Evolutionary conservation across 495 filamentous ascomycete genomes (phyloP).

Genomic region (Xylaria palmicola): DNA sequence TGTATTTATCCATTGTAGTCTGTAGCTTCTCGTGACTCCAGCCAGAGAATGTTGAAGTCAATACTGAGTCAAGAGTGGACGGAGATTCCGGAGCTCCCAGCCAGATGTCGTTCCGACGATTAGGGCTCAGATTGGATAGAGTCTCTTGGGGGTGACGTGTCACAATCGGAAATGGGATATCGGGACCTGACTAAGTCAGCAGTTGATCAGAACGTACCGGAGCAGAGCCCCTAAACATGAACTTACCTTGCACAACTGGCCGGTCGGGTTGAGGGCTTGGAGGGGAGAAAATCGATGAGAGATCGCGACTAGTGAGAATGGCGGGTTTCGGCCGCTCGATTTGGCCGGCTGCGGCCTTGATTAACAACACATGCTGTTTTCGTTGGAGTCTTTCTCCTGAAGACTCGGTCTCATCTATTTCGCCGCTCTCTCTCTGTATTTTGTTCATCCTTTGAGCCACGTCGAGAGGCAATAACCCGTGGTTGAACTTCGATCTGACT

Average conservation of each 20-base stretch:
- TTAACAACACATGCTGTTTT: not conserved
- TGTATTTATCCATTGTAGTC: slow-evolving; percentile 13
- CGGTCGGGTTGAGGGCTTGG: not conserved
- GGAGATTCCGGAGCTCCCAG: not conserved
- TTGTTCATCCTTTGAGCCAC: slow-evolving; percentile 20
- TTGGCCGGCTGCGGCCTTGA: not conserved
- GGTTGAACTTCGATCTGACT: slow-evolving; percentile 23
- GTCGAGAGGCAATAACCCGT: slow-evolving; percentile 24
- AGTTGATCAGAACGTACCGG: not conserved
- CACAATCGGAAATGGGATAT: not conserved
- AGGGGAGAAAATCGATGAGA: slow-evolving; percentile 21
- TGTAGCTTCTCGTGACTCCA: not conserved
- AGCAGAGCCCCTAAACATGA: not conserved
- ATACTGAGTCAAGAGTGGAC: not conserved
- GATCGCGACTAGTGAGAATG: not conserved
- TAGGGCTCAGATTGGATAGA: not conserved
- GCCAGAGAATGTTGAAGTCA: not conserved
- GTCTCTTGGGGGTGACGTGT: not conserved
- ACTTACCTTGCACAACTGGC: not conserved
- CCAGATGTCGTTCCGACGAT: not conserved
- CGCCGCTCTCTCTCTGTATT: slow-evolving; percentile 20
- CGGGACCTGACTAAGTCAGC: not conserved
- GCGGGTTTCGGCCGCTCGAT: slow-evolving; percentile 4
- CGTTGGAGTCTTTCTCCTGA: slow-evolving; percentile 1
- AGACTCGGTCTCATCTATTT: slow-evolving; percentile 22